These are phyloP conservation scores for Selaginella moellendorffii DNA, from an alignment of 75 land plant species.

Conservation along the genomic window DNA sequence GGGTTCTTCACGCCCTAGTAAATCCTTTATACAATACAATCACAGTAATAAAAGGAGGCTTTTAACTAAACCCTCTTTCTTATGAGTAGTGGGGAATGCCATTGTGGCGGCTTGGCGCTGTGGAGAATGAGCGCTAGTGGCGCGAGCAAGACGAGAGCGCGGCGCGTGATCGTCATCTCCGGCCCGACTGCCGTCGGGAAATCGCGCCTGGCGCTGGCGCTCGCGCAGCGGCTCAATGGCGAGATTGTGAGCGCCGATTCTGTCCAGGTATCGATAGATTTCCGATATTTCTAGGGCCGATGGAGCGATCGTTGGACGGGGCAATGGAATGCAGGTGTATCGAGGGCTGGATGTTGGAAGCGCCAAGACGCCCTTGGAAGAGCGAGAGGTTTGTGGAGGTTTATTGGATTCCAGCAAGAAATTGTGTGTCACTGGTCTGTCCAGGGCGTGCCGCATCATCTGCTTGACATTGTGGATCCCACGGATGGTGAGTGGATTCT, in stretches of 20 bases:
- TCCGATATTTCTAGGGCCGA: neutral
- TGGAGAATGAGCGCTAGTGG: neutral
- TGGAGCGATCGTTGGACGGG: neutral
- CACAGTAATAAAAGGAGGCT: neutral
- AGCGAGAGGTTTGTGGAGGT: conserved; percentile 19
- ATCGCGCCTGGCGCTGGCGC: conserved; percentile 58
- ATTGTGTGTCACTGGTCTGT: neutral
- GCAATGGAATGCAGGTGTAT: conserved; percentile 42
- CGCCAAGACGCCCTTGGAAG: conserved; percentile 56
- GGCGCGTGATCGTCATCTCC: conserved; percentile 63
- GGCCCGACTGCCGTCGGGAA: conserved; percentile 95
- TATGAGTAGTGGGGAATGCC: neutral
- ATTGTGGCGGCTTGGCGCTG: neutral
- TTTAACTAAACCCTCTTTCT: neutral
- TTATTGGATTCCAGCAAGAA: neutral
- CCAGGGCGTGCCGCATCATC: conserved; percentile 32
- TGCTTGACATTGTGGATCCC: conserved; percentile 55
- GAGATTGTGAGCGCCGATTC: conserved; percentile 98
- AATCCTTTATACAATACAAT: no score
- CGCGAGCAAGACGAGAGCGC: conserved; percentile 8
- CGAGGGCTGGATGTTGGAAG: conserved; percentile 82
- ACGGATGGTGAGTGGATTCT: conserved; percentile 32
- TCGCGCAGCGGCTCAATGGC: conserved; percentile 69
- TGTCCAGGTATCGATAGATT: conserved; percentile 47
- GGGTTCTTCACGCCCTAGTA: no score